Evolutionary conservation across 768 basidiomycete species (phyloP).

Genomic region (Tulasnella sp.): DNA sequence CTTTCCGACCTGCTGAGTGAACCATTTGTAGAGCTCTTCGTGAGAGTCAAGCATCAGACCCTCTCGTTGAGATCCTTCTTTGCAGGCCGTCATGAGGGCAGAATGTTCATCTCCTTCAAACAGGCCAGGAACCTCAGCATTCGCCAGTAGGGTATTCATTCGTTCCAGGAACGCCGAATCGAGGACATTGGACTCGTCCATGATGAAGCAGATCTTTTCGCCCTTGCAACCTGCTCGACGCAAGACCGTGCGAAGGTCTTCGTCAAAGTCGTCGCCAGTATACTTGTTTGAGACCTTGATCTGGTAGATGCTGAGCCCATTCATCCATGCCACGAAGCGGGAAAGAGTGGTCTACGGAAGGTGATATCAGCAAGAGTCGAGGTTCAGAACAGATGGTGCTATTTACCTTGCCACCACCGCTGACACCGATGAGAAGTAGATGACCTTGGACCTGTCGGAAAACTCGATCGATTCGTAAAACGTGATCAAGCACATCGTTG

Average conservation of each 20-base stretch:
- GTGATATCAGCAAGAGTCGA: background rate
- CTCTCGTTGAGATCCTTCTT: slow-evolving; percentile 98
- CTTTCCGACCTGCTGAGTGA: slow-evolving; percentile 95
- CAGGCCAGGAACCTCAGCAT: slow-evolving; percentile 99
- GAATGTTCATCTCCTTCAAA: slow-evolving; percentile 99
- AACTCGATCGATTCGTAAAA: slow-evolving; percentile 93
- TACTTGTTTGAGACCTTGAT: slow-evolving; percentile 99
- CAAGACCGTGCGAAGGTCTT: slow-evolving; percentile 89
- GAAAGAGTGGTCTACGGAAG: slow-evolving; percentile 78
- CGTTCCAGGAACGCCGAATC: slow-evolving; percentile 98
- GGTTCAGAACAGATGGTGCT: background rate
- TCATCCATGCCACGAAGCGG: slow-evolving; percentile 99
- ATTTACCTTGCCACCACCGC: slow-evolving; percentile 91
- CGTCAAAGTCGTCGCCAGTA: slow-evolving; percentile 96
- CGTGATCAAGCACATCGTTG: slow-evolving; percentile 97
- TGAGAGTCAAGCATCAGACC: slow-evolving; percentile 97
- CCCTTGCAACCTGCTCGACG: slow-evolving; percentile 95
- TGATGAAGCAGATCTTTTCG: slow-evolving; percentile 99
- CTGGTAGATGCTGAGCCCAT: slow-evolving; percentile 96
- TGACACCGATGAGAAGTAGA: slow-evolving; percentile 91
- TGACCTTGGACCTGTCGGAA: slow-evolving; percentile 99
- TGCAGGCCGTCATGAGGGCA: slow-evolving; percentile 97
- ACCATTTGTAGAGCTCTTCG: slow-evolving; percentile 97
- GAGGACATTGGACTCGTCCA: slow-evolving; percentile 99
- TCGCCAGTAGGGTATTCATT: slow-evolving; percentile 99